phyloP scores from a whole-genome alignment of 2,329 filamentous ascomycete species.

The Didymella glomerata region DNA sequence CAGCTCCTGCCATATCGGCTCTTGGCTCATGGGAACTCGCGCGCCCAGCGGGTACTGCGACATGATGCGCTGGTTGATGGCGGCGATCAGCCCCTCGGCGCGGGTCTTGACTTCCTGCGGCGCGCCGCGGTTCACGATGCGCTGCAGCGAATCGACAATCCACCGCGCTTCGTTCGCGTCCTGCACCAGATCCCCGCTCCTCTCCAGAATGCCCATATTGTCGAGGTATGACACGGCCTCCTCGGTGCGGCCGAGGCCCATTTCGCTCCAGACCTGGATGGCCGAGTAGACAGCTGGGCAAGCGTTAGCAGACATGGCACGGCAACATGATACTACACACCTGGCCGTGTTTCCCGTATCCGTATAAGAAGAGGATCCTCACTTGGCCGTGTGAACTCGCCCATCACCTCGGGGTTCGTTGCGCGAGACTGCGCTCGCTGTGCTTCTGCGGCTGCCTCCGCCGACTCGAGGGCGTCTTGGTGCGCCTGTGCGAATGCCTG shows the following conservation, averaged over 20 bases:
- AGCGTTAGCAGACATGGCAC: constrained; percentile 27
- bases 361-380: constrained; percentile 45
- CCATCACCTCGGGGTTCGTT: constrained; percentile 28
- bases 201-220: constrained; percentile 38
- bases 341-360: constrained; percentile 46
- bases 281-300: constrained; percentile 43
- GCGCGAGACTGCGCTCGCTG: constrained; percentile 22
- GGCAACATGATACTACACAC: constrained; percentile 37
- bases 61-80: constrained; percentile 49
- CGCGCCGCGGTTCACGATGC: constrained; percentile 37
- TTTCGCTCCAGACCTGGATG: constrained; percentile 46
- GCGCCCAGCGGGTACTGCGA: constrained; percentile 44
- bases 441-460: constrained; percentile 27
- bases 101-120: constrained; percentile 38
- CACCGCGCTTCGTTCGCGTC: constrained; percentile 46
- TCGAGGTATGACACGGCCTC: constrained; percentile 40
- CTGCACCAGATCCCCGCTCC: constrained; percentile 34
- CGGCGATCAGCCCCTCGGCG: constrained; percentile 38
- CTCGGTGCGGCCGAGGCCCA: constrained; percentile 38
- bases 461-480: constrained; percentile 49
- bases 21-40: constrained; percentile 31
- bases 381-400: constrained; percentile 32
- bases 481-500: constrained; percentile 61
- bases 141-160: constrained; percentile 45
- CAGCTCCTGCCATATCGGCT: constrained; percentile 42